Evolutionary conservation across 768 basidiomycete species (phyloP).

Genomic region (Podaxis sp.): DNA sequence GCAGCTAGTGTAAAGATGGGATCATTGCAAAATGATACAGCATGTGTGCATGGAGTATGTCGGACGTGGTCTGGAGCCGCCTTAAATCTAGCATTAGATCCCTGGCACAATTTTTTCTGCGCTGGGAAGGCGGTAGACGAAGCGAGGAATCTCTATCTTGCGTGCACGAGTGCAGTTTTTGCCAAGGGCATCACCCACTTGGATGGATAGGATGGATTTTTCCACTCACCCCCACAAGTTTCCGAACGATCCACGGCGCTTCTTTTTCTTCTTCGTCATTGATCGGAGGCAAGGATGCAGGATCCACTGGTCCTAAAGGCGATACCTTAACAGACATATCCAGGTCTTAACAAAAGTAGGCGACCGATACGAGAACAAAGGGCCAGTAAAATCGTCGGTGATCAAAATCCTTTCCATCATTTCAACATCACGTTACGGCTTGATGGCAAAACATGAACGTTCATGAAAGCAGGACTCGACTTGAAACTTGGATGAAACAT

Average conservation of each 20-base stretch:
- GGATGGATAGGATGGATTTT: slow-evolving; percentile 7
- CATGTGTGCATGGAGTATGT: no score
- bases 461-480: not conserved
- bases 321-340: slow-evolving; percentile 26
- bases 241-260: slow-evolving; percentile 63
- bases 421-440: not conserved
- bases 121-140: no score
- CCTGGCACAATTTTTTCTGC: no score
- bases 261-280: slow-evolving; percentile 51
- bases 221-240: slow-evolving; percentile 59
- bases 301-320: slow-evolving; percentile 50
- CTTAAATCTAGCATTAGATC: no score
- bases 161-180: no score
- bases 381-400: not conserved
- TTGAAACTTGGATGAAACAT: slow-evolving; percentile 8
- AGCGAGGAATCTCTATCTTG: no score
- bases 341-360: slow-evolving; percentile 8
- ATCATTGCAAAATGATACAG: no score
- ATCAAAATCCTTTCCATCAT: not conserved
- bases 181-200: no score
- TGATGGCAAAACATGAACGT: not conserved
- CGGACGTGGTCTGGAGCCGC: no score
- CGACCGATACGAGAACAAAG: slow-evolving; percentile 17
- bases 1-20: no score
- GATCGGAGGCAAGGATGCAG: slow-evolving; percentile 36